Evolutionary conservation across 2,329 filamentous ascomycete genomes (phyloP), one percentile per base, ranked within the genome.

Genomic region (Dactylellina cionopaga): DNA sequence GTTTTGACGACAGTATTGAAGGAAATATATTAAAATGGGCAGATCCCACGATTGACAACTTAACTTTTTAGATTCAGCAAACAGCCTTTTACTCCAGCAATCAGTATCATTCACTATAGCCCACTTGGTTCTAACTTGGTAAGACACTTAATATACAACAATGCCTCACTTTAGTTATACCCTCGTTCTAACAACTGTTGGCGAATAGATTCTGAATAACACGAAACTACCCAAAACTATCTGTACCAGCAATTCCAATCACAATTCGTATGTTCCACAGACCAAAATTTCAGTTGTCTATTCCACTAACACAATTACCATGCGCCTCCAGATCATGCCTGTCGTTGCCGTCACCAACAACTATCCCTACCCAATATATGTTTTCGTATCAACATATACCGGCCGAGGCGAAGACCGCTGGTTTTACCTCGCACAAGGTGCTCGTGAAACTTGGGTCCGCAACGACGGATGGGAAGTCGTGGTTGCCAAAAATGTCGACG

Each of bases 321-420:
- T 46, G 13, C 5, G 10, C 15, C 17, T 46, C 15, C 17, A 49
- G 44, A 49, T 13, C 22, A 49, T 49, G 44, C 22, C 44, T 17
- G 44, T 31, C 25, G 15, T 49, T 10, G 25, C 25, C n/a, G 44
- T 49, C 13, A 49, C 25, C 44, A 49, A 49, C 44, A 49, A 49
- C 22, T 27, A 27, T 13, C 22, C 22, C 3, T 49, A 27, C 11
- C 22, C 44, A n/a, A 31, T 49, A 27, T 31, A 49, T 27, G 44
- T 49, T 6, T 49, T 49, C 22, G 22, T 49, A n/a, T 27, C 44
- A 29, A 29, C 22, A 27, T 49, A 49, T 31, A 49, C 44, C 5
- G 44, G 44, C 22, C 22, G 22, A 27, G 44, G 44, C 13, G 22
- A 49, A 11, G 44, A 49, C 22, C 11, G 11, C 15, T 49, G 44